A percentile compares a stretch with the other conserved stretches of the same genome.
Evolutionary conservation across 257 asterid genomes (phyloP).

Genomic region (Jacaranda copaia): DNA sequence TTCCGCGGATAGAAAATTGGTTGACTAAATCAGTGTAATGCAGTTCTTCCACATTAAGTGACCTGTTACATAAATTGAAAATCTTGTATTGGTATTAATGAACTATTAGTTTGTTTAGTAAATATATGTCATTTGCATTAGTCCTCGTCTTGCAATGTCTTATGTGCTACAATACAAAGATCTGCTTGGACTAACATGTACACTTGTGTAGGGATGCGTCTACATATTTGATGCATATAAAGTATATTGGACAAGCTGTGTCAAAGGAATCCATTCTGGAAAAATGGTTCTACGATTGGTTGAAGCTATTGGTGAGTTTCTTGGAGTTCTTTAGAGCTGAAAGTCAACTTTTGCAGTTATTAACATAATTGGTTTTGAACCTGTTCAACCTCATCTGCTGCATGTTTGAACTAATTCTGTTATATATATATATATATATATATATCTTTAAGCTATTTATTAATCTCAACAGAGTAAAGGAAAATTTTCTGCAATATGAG

Average conservation of each 20-base stretch:
- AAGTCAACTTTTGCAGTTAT: not conserved
- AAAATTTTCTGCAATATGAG: not conserved
- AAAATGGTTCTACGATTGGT: constrained; percentile 88
- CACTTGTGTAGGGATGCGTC: constrained; percentile 74
- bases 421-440: too few relatives aligned
- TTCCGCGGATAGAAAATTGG: too few relatives aligned
- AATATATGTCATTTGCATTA: not conserved
- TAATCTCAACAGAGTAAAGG: not conserved
- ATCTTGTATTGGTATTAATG: not conserved
- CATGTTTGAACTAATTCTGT: not conserved
- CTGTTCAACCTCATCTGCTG: not conserved
- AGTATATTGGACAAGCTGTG: constrained; percentile 88
- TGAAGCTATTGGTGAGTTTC: constrained; percentile 91
- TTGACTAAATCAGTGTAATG: too few relatives aligned
- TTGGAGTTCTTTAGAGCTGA: constrained; percentile 11
- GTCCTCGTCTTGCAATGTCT: not conserved
- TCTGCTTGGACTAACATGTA: constrained; percentile 27
- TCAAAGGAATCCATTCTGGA: constrained; percentile 87
- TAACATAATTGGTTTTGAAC: not conserved
- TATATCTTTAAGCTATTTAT: too few relatives aligned
- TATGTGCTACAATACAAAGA: not conserved
- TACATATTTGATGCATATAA: constrained; percentile 87
- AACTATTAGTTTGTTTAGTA: not conserved
- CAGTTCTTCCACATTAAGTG: not conserved
- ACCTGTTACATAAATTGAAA: not conserved